Evolutionary conservation across 75 land plant genomes (phyloP).

Genomic region (Pseudotsuga menziesii): DNA sequence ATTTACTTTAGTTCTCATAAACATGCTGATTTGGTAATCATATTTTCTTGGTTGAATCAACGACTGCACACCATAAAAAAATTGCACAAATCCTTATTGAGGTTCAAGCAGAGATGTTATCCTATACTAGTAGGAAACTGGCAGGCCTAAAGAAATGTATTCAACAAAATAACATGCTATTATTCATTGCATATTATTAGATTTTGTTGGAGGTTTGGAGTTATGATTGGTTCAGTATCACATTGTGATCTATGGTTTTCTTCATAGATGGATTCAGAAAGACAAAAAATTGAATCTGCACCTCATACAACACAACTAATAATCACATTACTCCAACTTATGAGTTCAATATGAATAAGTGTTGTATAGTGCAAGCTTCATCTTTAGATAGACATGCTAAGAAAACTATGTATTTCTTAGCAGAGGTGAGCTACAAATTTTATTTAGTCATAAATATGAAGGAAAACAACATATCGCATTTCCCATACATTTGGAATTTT

Average conservation of each 20-base stretch:
- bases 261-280: conserved; percentile 54
- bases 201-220: no score
- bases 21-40: background rate
- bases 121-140: background rate
- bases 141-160: no score
- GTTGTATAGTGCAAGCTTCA: conserved; percentile 13
- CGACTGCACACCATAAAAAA: conserved; percentile 47
- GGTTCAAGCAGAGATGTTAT: conserved; percentile 62
- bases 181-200: no score
- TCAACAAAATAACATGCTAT: background rate
- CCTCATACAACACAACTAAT: conserved; percentile 41
- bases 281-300: conserved; percentile 55
- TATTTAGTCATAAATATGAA: background rate
- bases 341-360: conserved; percentile 39
- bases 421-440: conserved; percentile 40
- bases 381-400: conserved; percentile 21
- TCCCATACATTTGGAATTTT: background rate
- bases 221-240: no score
- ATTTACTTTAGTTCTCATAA: no score
- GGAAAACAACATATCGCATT: background rate
- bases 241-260: background rate
- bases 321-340: conserved; percentile 37
- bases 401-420: conserved; percentile 49
- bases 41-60: conserved; percentile 59
- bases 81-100: conserved; percentile 61